Evolutionary conservation across 2,329 filamentous ascomycete genomes (phyloP).

Genomic region (Phymatotrichopsis omnivora): DNA sequence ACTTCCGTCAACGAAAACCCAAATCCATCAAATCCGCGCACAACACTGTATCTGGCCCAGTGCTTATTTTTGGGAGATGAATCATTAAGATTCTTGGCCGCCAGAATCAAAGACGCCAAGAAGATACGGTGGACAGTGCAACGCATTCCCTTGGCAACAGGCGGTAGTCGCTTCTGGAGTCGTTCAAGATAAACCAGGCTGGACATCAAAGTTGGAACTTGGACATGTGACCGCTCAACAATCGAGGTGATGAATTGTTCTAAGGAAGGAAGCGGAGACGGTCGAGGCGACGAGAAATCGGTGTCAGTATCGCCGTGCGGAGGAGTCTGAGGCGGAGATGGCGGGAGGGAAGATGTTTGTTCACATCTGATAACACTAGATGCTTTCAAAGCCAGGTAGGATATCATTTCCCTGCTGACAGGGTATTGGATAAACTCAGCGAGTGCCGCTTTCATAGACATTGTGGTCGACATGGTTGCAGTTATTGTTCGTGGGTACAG

Average conservation of each 20-base stretch:
- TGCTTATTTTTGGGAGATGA: conserved; percentile 99
- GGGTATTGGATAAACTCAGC: conserved; percentile 71
- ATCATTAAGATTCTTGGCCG: conserved; percentile 97
- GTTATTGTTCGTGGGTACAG: too few relatives aligned
- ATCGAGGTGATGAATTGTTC: conserved; percentile 88
- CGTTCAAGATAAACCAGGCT: conserved; percentile 86
- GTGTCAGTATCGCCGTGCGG: conserved; percentile 33
- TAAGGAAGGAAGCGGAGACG: conserved; percentile 58
- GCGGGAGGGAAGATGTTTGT: conserved; percentile 36
- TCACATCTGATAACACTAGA: conserved; percentile 73
- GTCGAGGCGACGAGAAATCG: conserved; percentile 33
- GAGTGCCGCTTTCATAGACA: conserved; percentile 57
- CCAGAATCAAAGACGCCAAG: conserved; percentile 70
- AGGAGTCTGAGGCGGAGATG: conserved; percentile 42
- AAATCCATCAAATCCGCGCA: conserved; percentile 63
- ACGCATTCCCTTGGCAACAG: conserved; percentile 88
- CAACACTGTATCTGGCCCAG: conserved; percentile 87
- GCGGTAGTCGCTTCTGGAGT: conserved; percentile 73
- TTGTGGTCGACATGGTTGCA: conserved; percentile 23
- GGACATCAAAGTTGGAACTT: conserved; percentile 95
- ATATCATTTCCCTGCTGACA: conserved; percentile 66
- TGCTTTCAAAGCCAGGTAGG: conserved; percentile 64
- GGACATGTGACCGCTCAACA: conserved; percentile 86
- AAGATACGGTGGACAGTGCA: conserved; percentile 98
- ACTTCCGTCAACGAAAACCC: conserved; percentile 92